Conservation (phyloP, 2,329 filamentous ascomycete species). For the Microascus cirrosus region DNA sequence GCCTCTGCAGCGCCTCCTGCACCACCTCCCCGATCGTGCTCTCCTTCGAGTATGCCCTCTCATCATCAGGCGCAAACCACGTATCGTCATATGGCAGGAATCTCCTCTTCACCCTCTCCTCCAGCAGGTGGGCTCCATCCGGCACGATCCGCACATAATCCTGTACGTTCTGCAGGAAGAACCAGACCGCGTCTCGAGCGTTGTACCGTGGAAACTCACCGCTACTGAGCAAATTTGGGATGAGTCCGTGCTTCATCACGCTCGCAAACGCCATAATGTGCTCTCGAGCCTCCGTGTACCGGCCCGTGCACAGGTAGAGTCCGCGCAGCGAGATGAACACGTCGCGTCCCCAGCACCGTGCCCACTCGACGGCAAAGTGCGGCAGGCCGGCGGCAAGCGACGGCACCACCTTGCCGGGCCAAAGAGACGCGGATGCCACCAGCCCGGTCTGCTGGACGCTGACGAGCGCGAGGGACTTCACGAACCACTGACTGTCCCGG, state of each 20-base stretch:
- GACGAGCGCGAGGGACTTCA: conserved; percentile 81
- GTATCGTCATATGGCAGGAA: conserved; percentile 95
- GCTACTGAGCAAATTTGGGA: conserved; percentile 83
- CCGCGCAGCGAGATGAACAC: conserved; percentile 93
- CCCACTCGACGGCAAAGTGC: conserved; percentile 90
- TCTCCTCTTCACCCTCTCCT: conserved; percentile 67
- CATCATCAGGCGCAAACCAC: conserved; percentile 76
- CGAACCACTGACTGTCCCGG: conserved; percentile 72
- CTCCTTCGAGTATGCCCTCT: conserved; percentile 72
- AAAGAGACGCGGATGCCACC: conserved; percentile 83
- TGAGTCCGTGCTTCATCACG: conserved; percentile 96
- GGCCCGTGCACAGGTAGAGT: conserved; percentile 80
- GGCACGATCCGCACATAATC: conserved; percentile 81
- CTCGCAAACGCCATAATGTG: conserved; percentile 93
- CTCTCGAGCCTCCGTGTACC: conserved; percentile 80
- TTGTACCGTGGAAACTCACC: conserved; percentile 87
- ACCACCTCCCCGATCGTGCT: conserved; percentile 83
- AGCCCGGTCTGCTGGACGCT: conserved; percentile 84
- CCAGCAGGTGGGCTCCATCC: conserved; percentile 60
- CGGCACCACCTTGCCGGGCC: conserved; percentile 73
- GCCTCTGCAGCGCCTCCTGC: conserved; percentile 85
- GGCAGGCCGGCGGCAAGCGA: conserved; percentile 86
- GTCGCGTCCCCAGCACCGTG: conserved; percentile 92
- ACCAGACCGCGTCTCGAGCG: conserved; percentile 93
- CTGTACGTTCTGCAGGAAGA: conserved; percentile 91